Percentiles rank a stretch among this genome's conserved stretches.
These are phyloP conservation scores for Colletotrichum gigasporum DNA, from an alignment of 2,329 filamentous ascomycete species.

Conservation along the genomic window DNA sequence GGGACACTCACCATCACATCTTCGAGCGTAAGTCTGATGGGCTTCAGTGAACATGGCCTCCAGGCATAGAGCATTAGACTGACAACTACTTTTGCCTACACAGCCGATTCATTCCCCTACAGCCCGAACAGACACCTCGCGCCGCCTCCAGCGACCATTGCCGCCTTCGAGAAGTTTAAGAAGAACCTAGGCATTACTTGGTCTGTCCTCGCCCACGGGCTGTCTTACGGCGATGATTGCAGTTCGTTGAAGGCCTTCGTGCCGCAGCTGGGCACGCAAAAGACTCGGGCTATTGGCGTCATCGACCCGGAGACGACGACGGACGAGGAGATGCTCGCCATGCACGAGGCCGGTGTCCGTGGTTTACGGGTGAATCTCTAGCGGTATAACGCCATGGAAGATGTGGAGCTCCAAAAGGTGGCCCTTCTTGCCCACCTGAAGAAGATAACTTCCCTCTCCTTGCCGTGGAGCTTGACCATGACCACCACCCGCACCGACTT, in stretches of 20 bases:
- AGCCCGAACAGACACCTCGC: slow-evolving; percentile 16
- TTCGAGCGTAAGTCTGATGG: slow-evolving; percentile 40
- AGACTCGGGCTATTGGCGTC: slow-evolving; percentile 42
- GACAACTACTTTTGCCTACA: neutral
- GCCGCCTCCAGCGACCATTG: slow-evolving; percentile 14
- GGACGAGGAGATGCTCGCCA: slow-evolving; percentile 34
- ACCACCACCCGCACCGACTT: slow-evolving; percentile 43
- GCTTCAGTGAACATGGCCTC: neutral
- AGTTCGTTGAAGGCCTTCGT: slow-evolving; percentile 44
- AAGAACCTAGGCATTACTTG: slow-evolving; percentile 39
- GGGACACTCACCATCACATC: slow-evolving; percentile 45
- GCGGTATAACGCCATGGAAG: slow-evolving; percentile 45
- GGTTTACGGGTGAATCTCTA: slow-evolving; percentile 48
- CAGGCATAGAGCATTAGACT: neutral
- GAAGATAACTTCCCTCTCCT: slow-evolving; percentile 33
- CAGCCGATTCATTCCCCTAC: slow-evolving; percentile 21
- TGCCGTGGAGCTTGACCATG: slow-evolving; percentile 42
- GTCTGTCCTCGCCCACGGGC: slow-evolving; percentile 46
- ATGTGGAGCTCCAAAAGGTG: slow-evolving; percentile 44
- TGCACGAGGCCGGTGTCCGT: slow-evolving; percentile 41
- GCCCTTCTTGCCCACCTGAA: slow-evolving; percentile 40
- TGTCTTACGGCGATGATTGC: slow-evolving; percentile 48
- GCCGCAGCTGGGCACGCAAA: slow-evolving; percentile 35
- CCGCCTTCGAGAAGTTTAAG: slow-evolving; percentile 32
- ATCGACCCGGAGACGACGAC: slow-evolving; percentile 40